These are phyloP conservation scores for Diaporthe sp. DNA, from an alignment of 2,329 filamentous ascomycete genomes.

Conservation along the genomic window DNA sequence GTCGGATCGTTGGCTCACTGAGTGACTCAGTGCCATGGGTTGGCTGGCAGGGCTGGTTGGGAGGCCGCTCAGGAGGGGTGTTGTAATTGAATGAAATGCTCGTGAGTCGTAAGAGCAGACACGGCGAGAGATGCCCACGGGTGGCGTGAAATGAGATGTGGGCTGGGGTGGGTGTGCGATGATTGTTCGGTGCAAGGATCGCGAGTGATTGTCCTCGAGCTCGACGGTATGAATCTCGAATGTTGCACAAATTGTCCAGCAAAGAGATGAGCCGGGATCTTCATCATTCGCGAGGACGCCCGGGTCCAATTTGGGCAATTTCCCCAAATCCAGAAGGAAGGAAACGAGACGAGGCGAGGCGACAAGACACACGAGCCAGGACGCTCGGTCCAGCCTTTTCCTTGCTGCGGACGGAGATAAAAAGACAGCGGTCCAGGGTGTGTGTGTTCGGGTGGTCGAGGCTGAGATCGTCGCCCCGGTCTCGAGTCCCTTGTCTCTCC, in stretches of 20 bases:
- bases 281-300: conserved; percentile 32
- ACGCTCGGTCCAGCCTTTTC: conserved; percentile 37
- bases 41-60: background rate
- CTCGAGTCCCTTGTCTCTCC: background rate
- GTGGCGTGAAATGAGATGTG: conserved; percentile 27
- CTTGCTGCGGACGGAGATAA: conserved; percentile 33
- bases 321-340: conserved; percentile 34
- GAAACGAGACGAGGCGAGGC: conserved; percentile 10
- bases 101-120: conserved; percentile 7
- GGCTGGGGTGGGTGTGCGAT: conserved; percentile 26
- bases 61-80: conserved; percentile 27
- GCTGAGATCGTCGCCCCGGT: conserved; percentile 30
- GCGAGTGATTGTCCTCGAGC: conserved; percentile 10
- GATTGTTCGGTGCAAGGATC: conserved; percentile 23
- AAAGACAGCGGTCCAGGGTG: conserved; percentile 17
- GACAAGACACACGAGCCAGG: conserved; percentile 23
- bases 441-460: conserved; percentile 28
- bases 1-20: background rate
- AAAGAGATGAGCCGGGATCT: conserved; percentile 24
- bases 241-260: conserved; percentile 21
- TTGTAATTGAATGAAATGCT: conserved; percentile 2
- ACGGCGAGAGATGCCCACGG: conserved; percentile 4
- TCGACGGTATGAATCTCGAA: conserved; percentile 17
- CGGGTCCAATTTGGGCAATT: conserved; percentile 29
- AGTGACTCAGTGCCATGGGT: conserved; percentile 3